phyloP scores from a whole-genome alignment of 2,329 filamentous ascomycete species.

The Monosporascus sp. region DNA sequence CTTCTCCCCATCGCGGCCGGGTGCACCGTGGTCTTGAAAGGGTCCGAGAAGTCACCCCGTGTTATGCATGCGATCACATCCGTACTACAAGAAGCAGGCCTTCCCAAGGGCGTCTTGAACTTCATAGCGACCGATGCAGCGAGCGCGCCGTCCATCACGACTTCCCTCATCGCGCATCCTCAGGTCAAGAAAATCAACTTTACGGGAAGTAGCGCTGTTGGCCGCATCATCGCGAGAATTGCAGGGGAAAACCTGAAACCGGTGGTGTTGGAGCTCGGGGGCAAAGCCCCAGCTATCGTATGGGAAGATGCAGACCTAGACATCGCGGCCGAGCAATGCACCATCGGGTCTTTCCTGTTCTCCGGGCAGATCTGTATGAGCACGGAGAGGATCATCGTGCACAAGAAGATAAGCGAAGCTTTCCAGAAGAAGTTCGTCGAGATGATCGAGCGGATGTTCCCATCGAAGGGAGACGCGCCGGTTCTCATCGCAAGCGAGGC shows the following conservation, averaged over 20 bases:
- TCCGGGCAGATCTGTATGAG: conserved; percentile 66
- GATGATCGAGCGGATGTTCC: conserved; percentile 19
- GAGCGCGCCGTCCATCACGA: conserved; percentile 56
- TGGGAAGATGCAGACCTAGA: conserved; percentile 63
- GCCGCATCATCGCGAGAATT: conserved; percentile 56
- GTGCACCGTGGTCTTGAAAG: conserved; percentile 60
- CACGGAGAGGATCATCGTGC: conserved; percentile 62
- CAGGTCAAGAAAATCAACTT: conserved; percentile 65
- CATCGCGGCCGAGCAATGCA: conserved; percentile 53
- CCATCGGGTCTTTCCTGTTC: conserved; percentile 56
- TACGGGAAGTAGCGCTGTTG: conserved; percentile 61
- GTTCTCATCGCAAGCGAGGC: conserved; percentile 22
- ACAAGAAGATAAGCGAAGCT: conserved; percentile 45
- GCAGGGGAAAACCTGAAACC: conserved; percentile 64
- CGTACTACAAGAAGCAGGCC: conserved; percentile 56
- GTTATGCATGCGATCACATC: conserved; percentile 52
- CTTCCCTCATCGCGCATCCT: conserved; percentile 54
- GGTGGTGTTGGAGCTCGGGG: conserved; percentile 63
- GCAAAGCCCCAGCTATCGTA: conserved; percentile 63
- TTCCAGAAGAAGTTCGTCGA: conserved; percentile 38
- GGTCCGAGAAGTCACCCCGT: conserved; percentile 54
- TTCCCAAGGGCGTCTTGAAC: conserved; percentile 61
- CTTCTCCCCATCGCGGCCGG: conserved; percentile 58
- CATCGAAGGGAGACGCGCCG: conserved; percentile 18
- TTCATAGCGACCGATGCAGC: conserved; percentile 53